Base-by-base conservation (phyloP, 768 basidiomycete species). In the Tricholoma saponaceum region DNA sequence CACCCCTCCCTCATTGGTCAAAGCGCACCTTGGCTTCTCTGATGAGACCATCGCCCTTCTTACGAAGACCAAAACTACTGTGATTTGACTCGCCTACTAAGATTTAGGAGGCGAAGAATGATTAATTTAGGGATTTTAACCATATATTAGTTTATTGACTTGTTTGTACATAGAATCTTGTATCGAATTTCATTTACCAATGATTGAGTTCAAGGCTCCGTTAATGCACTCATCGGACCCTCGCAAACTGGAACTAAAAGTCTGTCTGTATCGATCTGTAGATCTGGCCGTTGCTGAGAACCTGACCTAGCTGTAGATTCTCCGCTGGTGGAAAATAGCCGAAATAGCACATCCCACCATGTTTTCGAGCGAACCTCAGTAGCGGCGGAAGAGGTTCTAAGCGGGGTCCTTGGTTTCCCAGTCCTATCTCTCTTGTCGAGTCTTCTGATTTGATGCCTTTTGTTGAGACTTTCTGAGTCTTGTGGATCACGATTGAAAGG, bases 1-100 rank as follows among this genome's bases (percentile, higher is more conserved):
- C 59, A 79, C 73, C 1, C 79, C 79, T 3, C 76, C 78, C 2
- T 73, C 68, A 9, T 55, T 82, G 32, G 81, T 82, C 35, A 69
- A 80, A 58, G 76, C 74, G 1, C 76, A 79, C 51, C 70, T 80
- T 22, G 73, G 73, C 23, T 54, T 81, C 4, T 70, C 72, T 8
- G 74, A 75, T 39, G 73, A 68, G 37, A 74, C 68, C 1, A 66
- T 77, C 18, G 62, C 69, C 4, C 57, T 62, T 20, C 62, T 81
- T 55, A 75, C 69, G 57, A 79, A 77, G 66, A 73, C 68, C 18
- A 79, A 81, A 58, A 64, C 67, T 8, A 56, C 63, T 18, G 73
- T 81, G 23, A 70, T 79, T 41, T 73, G 70, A 10, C 23, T 12
- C 22, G 23, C 10, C 20, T 14, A 25, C 58, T n/a, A 20, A 60